Evolutionary conservation across 1,284 basidiomycete species (phyloP).

Genomic region (Microbotryum saponariae): DNA sequence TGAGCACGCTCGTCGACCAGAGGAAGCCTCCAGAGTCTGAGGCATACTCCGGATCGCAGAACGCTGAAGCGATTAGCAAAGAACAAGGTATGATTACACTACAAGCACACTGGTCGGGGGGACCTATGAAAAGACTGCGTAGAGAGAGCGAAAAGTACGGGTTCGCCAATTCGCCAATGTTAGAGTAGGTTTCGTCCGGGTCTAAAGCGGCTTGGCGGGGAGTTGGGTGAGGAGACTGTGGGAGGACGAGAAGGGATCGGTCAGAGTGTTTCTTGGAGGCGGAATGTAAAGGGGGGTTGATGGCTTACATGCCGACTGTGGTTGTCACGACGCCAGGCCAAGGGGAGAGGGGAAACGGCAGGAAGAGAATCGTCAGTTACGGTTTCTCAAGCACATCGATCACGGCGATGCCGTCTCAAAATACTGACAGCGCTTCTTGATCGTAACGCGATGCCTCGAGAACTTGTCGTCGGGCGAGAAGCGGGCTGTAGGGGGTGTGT

Average conservation of each 20-base stretch:
- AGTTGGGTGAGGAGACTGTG: slow-evolving; percentile 76
- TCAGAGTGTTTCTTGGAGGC: background rate
- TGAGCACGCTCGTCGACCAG: too few species aligned
- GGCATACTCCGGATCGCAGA: too few species aligned
- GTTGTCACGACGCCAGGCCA: background rate
- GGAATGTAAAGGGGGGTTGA: too few species aligned
- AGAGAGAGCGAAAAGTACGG: too few species aligned
- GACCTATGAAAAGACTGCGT: too few species aligned
- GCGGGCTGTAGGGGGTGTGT: slow-evolving; percentile 55
- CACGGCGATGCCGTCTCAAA: slow-evolving; percentile 10
- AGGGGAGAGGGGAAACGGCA: background rate
- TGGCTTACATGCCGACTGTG: slow-evolving; percentile 7
- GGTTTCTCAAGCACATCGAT: background rate
- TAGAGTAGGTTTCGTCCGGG: too few species aligned
- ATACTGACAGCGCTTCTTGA: slow-evolving; percentile 69
- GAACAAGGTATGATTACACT: too few species aligned
- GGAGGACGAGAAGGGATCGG: background rate
- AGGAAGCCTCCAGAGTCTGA: too few species aligned
- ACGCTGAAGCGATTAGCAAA: too few species aligned
- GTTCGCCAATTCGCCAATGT: too few species aligned
- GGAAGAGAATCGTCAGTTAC: background rate
- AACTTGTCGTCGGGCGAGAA: slow-evolving; percentile 98
- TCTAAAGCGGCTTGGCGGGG: slow-evolving; percentile 76
- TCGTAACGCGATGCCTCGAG: slow-evolving; percentile 85
- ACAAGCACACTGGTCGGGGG: too few species aligned